Evolutionary conservation across 768 basidiomycete genomes (phyloP).

Genomic region (Suillus luteus): DNA sequence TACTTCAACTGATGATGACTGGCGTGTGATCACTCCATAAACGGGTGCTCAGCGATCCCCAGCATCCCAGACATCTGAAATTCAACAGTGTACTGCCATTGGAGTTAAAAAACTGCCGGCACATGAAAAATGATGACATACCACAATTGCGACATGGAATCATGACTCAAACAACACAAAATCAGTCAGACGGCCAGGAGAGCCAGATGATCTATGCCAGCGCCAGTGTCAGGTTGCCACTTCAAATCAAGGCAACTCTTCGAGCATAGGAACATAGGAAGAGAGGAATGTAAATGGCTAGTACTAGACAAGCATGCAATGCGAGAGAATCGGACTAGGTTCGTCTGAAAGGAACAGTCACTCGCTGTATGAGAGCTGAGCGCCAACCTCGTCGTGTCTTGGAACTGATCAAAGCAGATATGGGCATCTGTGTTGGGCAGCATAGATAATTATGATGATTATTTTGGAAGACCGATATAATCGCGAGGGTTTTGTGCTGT

Average conservation of each 20-base stretch:
- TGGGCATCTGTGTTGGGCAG: neutral
- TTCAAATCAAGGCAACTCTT: neutral
- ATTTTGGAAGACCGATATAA: too few relatives aligned
- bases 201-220: neutral
- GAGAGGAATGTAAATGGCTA: neutral
- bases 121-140: neutral
- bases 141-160: neutral
- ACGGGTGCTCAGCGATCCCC: neutral
- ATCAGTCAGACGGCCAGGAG: neutral
- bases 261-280: neutral
- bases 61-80: neutral
- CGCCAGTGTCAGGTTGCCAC: neutral
- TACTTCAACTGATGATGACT: neutral
- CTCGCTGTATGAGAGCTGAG: neutral
- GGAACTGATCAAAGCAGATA: neutral
- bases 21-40: neutral
- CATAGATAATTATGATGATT: too few relatives aligned
- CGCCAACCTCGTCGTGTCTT: too few relatives aligned
- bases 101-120: neutral
- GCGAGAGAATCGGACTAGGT: neutral
- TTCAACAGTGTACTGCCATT: neutral
- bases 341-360: neutral
- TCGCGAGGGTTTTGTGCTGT: too few relatives aligned
- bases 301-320: neutral
- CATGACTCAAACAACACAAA: neutral